Conservation (phyloP, 2,329 filamentous ascomycete genomes). For the Pseudopyrenochaeta lycopersici region DNA sequence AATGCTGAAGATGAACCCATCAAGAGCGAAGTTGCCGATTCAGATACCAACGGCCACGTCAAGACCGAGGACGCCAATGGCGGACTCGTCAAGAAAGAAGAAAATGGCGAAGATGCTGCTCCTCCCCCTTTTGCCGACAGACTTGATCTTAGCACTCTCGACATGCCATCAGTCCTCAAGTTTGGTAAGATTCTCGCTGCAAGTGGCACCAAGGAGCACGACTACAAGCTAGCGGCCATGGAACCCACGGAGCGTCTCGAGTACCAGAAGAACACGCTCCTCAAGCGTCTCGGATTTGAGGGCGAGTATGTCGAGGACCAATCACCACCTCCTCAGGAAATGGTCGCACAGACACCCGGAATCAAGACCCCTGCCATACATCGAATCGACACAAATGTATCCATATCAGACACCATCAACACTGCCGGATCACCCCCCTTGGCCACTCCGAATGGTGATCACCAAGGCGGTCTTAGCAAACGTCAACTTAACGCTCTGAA, state of each 20-base stretch:
- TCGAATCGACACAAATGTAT: slow-evolving; percentile 61
- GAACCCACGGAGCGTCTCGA: slow-evolving; percentile 82
- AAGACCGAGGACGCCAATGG: slow-evolving; percentile 66
- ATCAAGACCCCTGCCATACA: slow-evolving; percentile 49
- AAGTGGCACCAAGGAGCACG: slow-evolving; percentile 81
- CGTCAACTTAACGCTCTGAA: slow-evolving; percentile 95
- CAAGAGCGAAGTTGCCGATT: slow-evolving; percentile 56
- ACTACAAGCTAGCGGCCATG: slow-evolving; percentile 82
- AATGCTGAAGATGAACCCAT: slow-evolving; percentile 78
- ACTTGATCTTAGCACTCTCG: slow-evolving; percentile 76
- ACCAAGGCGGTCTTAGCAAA: slow-evolving; percentile 72
- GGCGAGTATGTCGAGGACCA: slow-evolving; percentile 88
- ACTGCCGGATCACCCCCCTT: slow-evolving; percentile 56
- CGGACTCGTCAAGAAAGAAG: slow-evolving; percentile 54
- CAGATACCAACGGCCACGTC: slow-evolving; percentile 53
- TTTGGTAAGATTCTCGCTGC: slow-evolving; percentile 85
- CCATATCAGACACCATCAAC: slow-evolving; percentile 56
- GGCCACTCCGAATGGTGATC: slow-evolving; percentile 53
- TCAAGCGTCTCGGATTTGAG: slow-evolving; percentile 80
- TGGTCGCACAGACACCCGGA: slow-evolving; percentile 53
- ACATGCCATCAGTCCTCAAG: slow-evolving; percentile 81
- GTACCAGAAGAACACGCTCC: slow-evolving; percentile 89
- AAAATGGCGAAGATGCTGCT: slow-evolving; percentile 58
- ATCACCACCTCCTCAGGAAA: slow-evolving; percentile 72
- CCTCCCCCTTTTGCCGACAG: slow-evolving; percentile 63